Conservation (phyloP, 1,284 basidiomycete genomes). For the Flammula alnicola region DNA sequence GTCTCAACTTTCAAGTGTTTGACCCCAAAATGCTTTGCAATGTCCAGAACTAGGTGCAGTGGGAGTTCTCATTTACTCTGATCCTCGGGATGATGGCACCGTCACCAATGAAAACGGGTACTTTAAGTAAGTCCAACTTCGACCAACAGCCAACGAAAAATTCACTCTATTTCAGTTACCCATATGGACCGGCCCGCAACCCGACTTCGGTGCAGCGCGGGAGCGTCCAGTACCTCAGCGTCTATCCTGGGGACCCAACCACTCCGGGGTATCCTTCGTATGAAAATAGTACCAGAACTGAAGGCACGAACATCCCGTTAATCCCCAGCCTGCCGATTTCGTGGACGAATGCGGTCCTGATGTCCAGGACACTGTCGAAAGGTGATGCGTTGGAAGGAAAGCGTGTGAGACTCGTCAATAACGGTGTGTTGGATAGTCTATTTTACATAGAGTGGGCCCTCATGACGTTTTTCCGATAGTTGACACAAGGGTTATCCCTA, state of each 20-base stretch:
- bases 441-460: neutral
- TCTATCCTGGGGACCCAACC: slow-evolving; percentile 85
- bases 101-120: slow-evolving; percentile 82
- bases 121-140: slow-evolving; percentile 46
- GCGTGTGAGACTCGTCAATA: slow-evolving; percentile 63
- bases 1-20: neutral
- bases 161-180: slow-evolving; percentile 47
- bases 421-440: slow-evolving; percentile 54
- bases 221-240: slow-evolving; percentile 80
- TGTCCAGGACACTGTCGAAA: slow-evolving; percentile 47
- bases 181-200: slow-evolving; percentile 85
- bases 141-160: no score
- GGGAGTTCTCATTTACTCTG: slow-evolving; percentile 80
- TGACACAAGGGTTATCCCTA: slow-evolving; percentile 73
- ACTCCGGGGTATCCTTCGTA: slow-evolving; percentile 93
- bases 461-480: slow-evolving; percentile 44
- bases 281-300: slow-evolving; percentile 75
- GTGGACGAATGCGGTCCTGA: slow-evolving; percentile 64
- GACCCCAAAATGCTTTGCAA: neutral
- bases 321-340: slow-evolving; percentile 85
- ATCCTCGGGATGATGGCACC: slow-evolving; percentile 85
- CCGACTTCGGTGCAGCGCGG: slow-evolving; percentile 87
- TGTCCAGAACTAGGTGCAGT: slow-evolving; percentile 72
- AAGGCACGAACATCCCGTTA: slow-evolving; percentile 71
- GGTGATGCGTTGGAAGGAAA: slow-evolving; percentile 46